phyloP scores from a whole-genome alignment of 2,329 filamentous ascomycete species.

The Talaromyces piceae region DNA sequence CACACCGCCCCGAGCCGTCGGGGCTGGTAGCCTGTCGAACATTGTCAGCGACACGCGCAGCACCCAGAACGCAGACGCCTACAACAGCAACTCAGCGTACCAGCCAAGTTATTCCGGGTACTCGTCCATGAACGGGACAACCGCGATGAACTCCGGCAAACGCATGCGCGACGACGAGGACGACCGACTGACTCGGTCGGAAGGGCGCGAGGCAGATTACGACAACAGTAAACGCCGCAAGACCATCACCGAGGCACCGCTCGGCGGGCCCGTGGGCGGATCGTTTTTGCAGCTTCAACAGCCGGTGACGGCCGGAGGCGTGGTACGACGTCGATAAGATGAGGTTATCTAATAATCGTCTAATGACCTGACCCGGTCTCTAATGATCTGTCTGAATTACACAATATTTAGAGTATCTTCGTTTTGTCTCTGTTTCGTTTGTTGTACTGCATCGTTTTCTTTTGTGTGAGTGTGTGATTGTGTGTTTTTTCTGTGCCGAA shows the following conservation, averaged over 20 bases:
- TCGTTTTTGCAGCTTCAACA: constrained; percentile 30
- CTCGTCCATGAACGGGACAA: constrained; percentile 62
- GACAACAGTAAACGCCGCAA: constrained; percentile 72
- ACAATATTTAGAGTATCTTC: neutral
- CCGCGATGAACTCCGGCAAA: constrained; percentile 49
- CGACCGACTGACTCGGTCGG: constrained; percentile 59
- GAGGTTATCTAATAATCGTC: constrained; percentile 8
- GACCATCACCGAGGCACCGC: constrained; percentile 57
- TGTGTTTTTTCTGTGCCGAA: neutral
- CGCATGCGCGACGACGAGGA: constrained; percentile 59
- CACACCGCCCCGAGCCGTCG: constrained; percentile 64
- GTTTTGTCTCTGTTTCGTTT: neutral
- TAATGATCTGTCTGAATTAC: too few relatives aligned
- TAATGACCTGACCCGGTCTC: constrained; percentile 9
- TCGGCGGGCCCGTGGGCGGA: constrained; percentile 40
- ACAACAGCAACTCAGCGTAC: constrained; percentile 61
- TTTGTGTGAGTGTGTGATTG: too few relatives aligned
- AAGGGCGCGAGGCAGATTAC: constrained; percentile 53
- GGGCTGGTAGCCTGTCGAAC: constrained; percentile 78
- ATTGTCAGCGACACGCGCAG: constrained; percentile 76
- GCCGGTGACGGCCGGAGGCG: constrained; percentile 38
- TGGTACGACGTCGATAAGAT: constrained; percentile 32
- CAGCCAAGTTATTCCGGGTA: constrained; percentile 55
- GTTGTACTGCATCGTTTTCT: constrained; percentile 3
- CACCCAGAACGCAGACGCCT: constrained; percentile 55